phyloP scores from a whole-genome alignment of 1,284 basidiomycete species.

The Cryptococcus sp. region DNA sequence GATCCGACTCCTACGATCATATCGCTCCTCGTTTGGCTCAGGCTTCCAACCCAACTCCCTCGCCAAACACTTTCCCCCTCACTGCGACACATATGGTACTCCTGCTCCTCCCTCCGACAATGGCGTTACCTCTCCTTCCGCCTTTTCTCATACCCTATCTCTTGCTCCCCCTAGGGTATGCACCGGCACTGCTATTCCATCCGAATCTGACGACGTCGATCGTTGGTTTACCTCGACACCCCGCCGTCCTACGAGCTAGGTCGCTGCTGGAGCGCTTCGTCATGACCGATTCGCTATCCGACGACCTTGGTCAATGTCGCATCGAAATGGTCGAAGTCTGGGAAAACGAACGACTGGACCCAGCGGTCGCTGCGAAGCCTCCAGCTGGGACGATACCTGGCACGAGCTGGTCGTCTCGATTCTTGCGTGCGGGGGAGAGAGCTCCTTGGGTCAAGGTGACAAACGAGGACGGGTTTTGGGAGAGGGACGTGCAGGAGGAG shows the following conservation, averaged over 20 bases:
- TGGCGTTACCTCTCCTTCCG: constrained; percentile 41
- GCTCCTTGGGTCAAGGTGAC: constrained; percentile 39
- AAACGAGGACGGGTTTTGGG: constrained; percentile 8
- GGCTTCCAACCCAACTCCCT: constrained; percentile 17
- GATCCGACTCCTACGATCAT: constrained; percentile 39
- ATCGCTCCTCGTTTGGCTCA: constrained; percentile 26
- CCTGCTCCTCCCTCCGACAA: constrained; percentile 34
- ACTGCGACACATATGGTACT: constrained; percentile 40
- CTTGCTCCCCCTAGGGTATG: constrained; percentile 37
- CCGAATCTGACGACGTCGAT: constrained; percentile 34
- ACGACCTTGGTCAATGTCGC: constrained; percentile 27
- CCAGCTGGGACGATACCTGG: constrained; percentile 9
- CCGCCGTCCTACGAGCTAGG: constrained; percentile 14
- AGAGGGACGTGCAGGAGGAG: background rate
- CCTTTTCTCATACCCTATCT: constrained; percentile 34
- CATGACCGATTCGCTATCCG: constrained; percentile 37
- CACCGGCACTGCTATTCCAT: constrained; percentile 41
- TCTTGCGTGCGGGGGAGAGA: constrained; percentile 36
- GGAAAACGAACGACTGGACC: constrained; percentile 46
- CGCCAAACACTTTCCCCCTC: constrained; percentile 38
- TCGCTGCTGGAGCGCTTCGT: constrained; percentile 26
- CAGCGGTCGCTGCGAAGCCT: constrained; percentile 21
- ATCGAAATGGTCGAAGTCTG: constrained; percentile 40
- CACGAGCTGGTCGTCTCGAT: constrained; percentile 25
- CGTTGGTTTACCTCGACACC: constrained; percentile 18